A percentile compares a stretch with the other conserved stretches of the same genome.
These are phyloP conservation scores for Neurospora hispaniola DNA, from an alignment of 495 filamentous ascomycete species.

Conservation along the genomic window DNA sequence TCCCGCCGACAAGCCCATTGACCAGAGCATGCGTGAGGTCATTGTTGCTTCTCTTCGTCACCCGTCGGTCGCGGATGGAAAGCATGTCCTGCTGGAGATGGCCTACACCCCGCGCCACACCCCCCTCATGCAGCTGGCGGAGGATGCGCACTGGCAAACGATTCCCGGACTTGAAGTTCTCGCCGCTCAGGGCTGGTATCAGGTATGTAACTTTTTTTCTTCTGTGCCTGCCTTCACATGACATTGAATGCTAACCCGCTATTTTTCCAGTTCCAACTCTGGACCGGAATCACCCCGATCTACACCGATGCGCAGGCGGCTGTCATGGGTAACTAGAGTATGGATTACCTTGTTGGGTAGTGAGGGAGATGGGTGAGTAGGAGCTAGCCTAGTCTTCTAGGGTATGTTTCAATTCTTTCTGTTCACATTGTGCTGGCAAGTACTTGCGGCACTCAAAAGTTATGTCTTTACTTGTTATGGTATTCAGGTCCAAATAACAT, in stretches of 20 bases:
- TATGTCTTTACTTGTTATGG: neutral
- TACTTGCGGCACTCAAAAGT: neutral
- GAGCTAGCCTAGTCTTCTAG: neutral
- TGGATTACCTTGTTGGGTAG: neutral
- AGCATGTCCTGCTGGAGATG: conserved; percentile 76
- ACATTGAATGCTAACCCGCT: conserved; percentile 6
- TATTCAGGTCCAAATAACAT: neutral
- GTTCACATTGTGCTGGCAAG: neutral
- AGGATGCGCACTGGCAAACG: conserved; percentile 71
- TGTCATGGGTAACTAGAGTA: conserved; percentile 27
- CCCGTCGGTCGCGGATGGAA: conserved; percentile 22
- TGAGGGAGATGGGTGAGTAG: neutral
- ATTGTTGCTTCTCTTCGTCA: conserved; percentile 48
- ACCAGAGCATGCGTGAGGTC: conserved; percentile 55
- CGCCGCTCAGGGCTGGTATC: conserved; percentile 75
- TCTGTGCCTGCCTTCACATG: neutral
- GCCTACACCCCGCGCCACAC: conserved; percentile 85
- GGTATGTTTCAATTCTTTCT: neutral
- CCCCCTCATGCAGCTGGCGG: conserved; percentile 73
- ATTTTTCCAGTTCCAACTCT: conserved; percentile 51
- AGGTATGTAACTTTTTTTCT: conserved; percentile 30
- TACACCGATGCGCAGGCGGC: conserved; percentile 51
- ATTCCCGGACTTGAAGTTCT: conserved; percentile 85
- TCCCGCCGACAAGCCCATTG: conserved; percentile 80
- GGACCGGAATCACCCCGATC: conserved; percentile 66